Base-by-base conservation (phyloP, 192 early-diverging fungal genomes). In the Umbelopsis sp. region DNA sequence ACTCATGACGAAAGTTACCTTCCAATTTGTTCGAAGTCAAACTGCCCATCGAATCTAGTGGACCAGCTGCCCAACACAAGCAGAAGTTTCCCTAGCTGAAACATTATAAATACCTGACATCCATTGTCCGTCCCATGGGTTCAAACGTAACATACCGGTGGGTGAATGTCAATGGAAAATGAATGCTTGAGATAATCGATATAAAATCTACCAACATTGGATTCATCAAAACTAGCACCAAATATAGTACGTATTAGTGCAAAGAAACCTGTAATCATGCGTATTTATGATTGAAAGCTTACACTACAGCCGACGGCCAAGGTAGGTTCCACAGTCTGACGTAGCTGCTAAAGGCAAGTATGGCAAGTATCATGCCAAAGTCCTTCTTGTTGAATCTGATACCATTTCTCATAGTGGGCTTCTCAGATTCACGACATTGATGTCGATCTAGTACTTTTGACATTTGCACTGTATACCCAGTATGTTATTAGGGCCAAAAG, bases 31-130 rank as follows among this genome's bases (percentile, higher is more conserved):
- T 95, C 92, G 76, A 98, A 98, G 66, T 93, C 76, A 80, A 94
- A 99, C 65, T 93, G 92, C 14, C 97, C 97, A 77, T 97, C 91
- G 72, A 95, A 97, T 25, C 96, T 96, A 52, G 93, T 79, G n/a
- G 95, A 68, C 70, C 85, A 94, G 4, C 93, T 95, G 65, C 90
- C 87, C 10, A 82, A 87, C 8, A 92, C 97, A 25, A 98, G 75
- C 80, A 98, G 81, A 79, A 99, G 80, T 74, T 97, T 98, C 56
- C 94, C 97, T 43, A 98, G 84, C 52, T 76, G 24, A 4, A 41
- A 6, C 38, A 25, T 43, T 31, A 22, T 31, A 44, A 31, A 45
- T 53, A 26, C 10, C 10, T 53, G 38, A 41, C 38, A 6, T 5
- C 12, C 1, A 41, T 0, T n/a, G n/a, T n/a, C 7, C 38, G 38